Evolutionary conservation across 2,329 filamentous ascomycete species (phyloP), one percentile per base, ranked within the genome.

Genomic region (Pseudogymnoascus sp.): DNA sequence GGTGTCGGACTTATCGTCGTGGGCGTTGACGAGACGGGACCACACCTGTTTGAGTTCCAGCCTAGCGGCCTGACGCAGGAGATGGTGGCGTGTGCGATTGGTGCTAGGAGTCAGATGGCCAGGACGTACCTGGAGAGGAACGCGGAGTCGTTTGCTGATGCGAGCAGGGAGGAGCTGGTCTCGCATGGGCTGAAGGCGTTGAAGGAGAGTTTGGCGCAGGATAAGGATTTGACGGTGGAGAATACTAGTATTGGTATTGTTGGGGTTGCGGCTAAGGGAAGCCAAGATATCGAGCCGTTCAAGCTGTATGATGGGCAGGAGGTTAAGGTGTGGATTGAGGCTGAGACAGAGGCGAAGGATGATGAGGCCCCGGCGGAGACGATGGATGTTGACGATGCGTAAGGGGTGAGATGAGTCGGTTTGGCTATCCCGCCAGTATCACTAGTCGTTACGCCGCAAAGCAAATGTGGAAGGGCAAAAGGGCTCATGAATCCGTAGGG

Each of bases 31-130:
- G 91, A 96, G 72, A 86, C 88, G 58, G 94, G 94, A 29, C 92
- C 94, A 39, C 94, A 99, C 78, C 84, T 99, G 65, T 99, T 96
- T 78, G 94, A 99, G 78, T 99, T 99, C 82, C 93, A 97, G 78
- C 94, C 94, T 9, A 90, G 85, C 61, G 94, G 94, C 57, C 88
- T 97, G 82, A 97, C 92, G 70, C 90, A 97, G 73, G 94, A 99
- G 83, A 97, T 97, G 91, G 75, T 89, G 58, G 94, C 94, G 24
- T 97, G 93, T 73, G 93, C 92, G 63, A 99, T 99, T 74, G 94
- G 94, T 60, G 94, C 94, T 57, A 84, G 94, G 69, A 94, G 89
- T 75, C 94, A 99, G 80, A 97, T 97, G 91, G 94, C 94, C 24
- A 82, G 94, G 72, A 99, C 94, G 65, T 99, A 99, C 76, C 81